Base-by-base conservation (phyloP, 2,329 filamentous ascomycete species). In the Ambrosiella xylebori region DNA sequence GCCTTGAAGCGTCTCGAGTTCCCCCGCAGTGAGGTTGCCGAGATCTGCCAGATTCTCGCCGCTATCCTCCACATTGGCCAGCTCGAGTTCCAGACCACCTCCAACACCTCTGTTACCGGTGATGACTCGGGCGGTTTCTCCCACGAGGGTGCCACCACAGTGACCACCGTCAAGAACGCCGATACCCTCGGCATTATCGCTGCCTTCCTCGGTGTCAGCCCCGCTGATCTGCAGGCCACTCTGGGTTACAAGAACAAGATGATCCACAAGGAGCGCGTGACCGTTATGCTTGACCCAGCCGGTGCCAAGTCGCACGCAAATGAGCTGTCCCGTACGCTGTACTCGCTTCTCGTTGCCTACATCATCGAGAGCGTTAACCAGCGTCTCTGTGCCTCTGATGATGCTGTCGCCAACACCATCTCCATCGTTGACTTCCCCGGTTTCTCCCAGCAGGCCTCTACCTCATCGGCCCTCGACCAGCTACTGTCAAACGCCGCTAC, bases 121-220 rank as follows among this genome's bases (percentile, higher is more conserved):
- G 90, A 96, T 64, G 93, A 98, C 65, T 97, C 91, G 64, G 93
- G 93, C 58, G 91, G 91, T 17, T 97, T 93, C 71, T 95, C 93
- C 0, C 89, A 95, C 66, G 93, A 98, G 70, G 93, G 93, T 63
- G 88, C 84, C 47, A 87, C 93, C 66, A 86, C 79, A 0, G 75
- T 90, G 36, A 97, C 93, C 0, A 79, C 84, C 1, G 91, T 96
- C 38, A 93, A 86, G 73, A 98, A 98, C 71, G 95, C 90, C 72
- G 91, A 97, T 62, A 85, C 88, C 1, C 75, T 98, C 6, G 77
- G 76, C 49, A 88, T 91, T 53, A 78, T 98, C 57, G 90, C 93
- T 9, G 90, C 91, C n/a, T 98, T 98, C 75, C 74, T 98, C 1
- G 93, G 93, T 52, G 85, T 98, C 6, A 80, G 82, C 65, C 79